Base-by-base conservation (phyloP, 768 basidiomycete species). In the Mycena polygramma region DNA sequence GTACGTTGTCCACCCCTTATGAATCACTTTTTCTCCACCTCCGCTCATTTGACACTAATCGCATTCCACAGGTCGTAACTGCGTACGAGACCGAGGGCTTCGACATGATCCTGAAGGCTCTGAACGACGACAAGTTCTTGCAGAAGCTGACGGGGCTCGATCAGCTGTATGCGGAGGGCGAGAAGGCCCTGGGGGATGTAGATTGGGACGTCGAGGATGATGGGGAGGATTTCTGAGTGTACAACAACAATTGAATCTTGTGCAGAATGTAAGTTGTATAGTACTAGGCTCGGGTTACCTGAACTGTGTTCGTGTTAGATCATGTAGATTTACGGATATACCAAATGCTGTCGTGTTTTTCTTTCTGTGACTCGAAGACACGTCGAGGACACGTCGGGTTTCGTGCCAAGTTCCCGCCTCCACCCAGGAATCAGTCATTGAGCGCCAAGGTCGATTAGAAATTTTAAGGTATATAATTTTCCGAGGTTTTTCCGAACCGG, bases 61-160 rank as follows among this genome's bases (percentile, higher is more conserved):
- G 43, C 14, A 0, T 46, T n/a, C 53, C 20, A 17, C 73, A 96
- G 94, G 90, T 98, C 20, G 69, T 98, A 39, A 81, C 87, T n/a
- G 93, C 91, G 14, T 99, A 98, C 78, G 90, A 92, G 73, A 82
- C 81, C n/a, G 83, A 91, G 36, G 96, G 96, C 0, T 95, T 95
- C 74, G 84, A 84, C 19, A 91, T 97, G 90, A 79, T 98, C 19
- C 77, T 92, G 22, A 82, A 88, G 68, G 96, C 93, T 6, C 97
- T 95, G 79, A 94, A 96, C 73, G 95, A 98, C 72, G 81, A 84
- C 7, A 89, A 90, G 59, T 94, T 90, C 75, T 81, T 97, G 37
- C 93, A 94, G 79, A 78, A 81, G 66, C 75, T 96, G 69, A 95
- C 94, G 0, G 95, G 95, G 5, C 79, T 97, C 69, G 93, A 95